Evolutionary conservation across 352 stramenopile genomes (phyloP), one percentile per base, ranked within the genome.

Genomic region (Globisporangium rhizosaccharum): DNA sequence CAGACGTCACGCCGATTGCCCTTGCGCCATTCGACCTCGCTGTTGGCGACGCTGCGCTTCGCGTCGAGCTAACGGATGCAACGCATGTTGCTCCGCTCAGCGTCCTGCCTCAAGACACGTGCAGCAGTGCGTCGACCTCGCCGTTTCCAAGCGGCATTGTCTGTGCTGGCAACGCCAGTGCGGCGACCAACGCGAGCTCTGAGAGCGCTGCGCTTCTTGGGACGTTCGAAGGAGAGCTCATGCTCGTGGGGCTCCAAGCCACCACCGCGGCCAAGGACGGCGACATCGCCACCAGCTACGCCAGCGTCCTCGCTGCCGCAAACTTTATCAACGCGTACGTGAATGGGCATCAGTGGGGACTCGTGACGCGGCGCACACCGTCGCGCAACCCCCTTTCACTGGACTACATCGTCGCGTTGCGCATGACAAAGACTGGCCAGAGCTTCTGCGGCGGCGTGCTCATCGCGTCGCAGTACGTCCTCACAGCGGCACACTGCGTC

Each of bases 281-380:
- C 30, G 30, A 36, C 30, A 8, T 30, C 33, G 25, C 46, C 10
- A 20, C 42, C 57, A 46, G 26, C 26, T 62, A 52, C 39, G 36
- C 23, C 2, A 51, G 12, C 8, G 25, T 62, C 2, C 39, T 47
- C 14, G 25, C 14, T 4, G 48, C 57, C 0, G 48, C 37, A 0
- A 62, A 62, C 26, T 62, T 62, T 33, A 51, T 56, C 57, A 62
- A 62, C 57, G 50, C 41, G 17, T 52, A 45, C 28, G 20, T 20
- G 26, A 15, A 9, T n/a, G 48, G 23, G 0, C 57, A 62, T 6
- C 2, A 14, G 0, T 62, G 57, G 57, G 46, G 46, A 0, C 9
- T 36, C 12, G 3, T 2, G 25, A 17, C 12, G n/a, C n/a, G 36
- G 10, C 12, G 30, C 2, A 11, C 33, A 2, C 26, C 50, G 2